Base-by-base conservation (phyloP, 208 protist genomes). In the Phytomonas francai region DNA sequence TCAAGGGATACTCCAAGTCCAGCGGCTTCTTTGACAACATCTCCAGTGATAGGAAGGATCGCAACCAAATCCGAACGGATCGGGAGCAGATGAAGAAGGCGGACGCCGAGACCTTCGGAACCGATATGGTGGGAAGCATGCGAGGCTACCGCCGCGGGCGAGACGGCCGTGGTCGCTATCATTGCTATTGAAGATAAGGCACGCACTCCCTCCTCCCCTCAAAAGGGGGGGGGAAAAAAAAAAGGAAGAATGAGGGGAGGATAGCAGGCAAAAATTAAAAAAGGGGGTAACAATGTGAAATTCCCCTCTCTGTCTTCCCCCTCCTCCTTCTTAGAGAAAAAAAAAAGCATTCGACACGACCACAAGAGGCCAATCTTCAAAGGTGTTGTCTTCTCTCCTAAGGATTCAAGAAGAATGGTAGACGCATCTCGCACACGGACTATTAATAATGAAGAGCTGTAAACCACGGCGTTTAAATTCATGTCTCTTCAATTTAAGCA, bases 11-110 rank as follows among this genome's bases (percentile, higher is more conserved):
- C 80, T 77, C 81, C 73, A 89, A 92, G 74, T 83, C 59, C 51
- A 89, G 65, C 71, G n/a, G n/a, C n/a, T 96, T 96, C 78, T 96
- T 96, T 58, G 91, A 96, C 67, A 95, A 70, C 58, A 85, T 95
- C 56, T 91, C 85, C 16, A 88, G 89, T 64, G 89, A 92, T 36
- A 74, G 84, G 64, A 89, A 89, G 79, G 84, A 87, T 65, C 76
- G 78, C 63, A 68, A 74, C n/a, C 76, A 74, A 57, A 42, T 73
- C 33, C 81, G 81, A 56, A 51, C 79, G 12, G 85, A 91, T 59
- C 85, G 89, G 32, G 84, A 88, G 56, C 83, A 90, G 45, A 89
- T 91, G 84, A 89, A 88, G 64, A 80, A 83, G 66, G 81, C 86
- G 30, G 89, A 95, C 70, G 83, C 84, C 12, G 89, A 95, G 68